phyloP scores from a whole-genome alignment of 2,329 filamentous ascomycete genomes.

The Nemania serpens region DNA sequence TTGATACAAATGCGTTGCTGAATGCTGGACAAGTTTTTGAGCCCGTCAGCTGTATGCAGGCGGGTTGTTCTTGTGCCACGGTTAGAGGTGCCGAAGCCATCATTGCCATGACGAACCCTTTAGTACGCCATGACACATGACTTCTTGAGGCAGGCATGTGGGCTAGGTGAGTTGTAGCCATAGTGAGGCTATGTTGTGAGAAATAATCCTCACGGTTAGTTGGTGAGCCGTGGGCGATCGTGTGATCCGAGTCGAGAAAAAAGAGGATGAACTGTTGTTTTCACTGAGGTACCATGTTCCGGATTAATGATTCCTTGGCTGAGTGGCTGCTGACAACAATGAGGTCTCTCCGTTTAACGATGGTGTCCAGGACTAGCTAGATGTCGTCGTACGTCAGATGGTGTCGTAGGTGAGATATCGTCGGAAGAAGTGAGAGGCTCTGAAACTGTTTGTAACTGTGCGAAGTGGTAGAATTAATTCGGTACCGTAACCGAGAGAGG shows the following conservation, averaged over 20 bases:
- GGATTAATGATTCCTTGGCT: slow-evolving; percentile 37
- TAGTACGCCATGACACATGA: slow-evolving; percentile 24
- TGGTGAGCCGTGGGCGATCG: slow-evolving; percentile 14
- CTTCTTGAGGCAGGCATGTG: slow-evolving; percentile 20
- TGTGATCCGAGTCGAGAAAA: slow-evolving; percentile 22
- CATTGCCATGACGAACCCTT: slow-evolving; percentile 30
- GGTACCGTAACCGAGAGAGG: slow-evolving; percentile 36
- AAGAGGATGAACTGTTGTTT: slow-evolving; percentile 25
- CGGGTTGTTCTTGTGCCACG: slow-evolving; percentile 32
- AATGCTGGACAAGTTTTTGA: slow-evolving; percentile 47
- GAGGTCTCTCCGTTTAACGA: background rate
- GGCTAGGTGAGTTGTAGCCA: slow-evolving; percentile 21
- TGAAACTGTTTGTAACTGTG: slow-evolving; percentile 32
- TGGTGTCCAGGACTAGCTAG: slow-evolving; percentile 1
- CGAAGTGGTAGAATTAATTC: slow-evolving; percentile 33
- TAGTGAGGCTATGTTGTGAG: slow-evolving; percentile 20
- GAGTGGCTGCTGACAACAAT: slow-evolving; percentile 29
- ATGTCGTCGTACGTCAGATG: background rate
- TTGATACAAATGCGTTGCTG: slow-evolving; percentile 45
- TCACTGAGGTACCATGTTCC: slow-evolving; percentile 36
- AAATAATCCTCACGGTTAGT: slow-evolving; percentile 9
- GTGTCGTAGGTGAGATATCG: slow-evolving; percentile 23
- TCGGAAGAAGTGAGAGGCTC: slow-evolving; percentile 22
- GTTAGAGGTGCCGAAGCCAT: slow-evolving; percentile 32
- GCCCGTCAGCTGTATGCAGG: slow-evolving; percentile 44